These are phyloP conservation scores for Plenodomus lindquistii DNA, from an alignment of 2,329 filamentous ascomycete genomes.

Conservation along the genomic window DNA sequence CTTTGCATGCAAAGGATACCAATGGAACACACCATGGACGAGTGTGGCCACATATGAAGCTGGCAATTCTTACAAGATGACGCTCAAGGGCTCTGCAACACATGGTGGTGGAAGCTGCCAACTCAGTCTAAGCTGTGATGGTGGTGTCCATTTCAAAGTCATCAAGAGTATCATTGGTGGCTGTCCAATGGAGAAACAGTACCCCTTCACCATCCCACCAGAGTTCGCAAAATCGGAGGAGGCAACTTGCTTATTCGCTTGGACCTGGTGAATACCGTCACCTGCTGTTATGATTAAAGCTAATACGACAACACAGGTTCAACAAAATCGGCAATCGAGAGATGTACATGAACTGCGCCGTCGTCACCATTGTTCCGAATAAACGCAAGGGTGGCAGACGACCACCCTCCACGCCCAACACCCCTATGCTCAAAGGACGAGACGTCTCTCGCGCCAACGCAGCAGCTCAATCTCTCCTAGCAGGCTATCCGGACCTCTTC, in stretches of 20 bases:
- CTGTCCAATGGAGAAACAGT: conserved; percentile 57
- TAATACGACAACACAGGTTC: conserved; percentile 48
- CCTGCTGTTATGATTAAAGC: background rate
- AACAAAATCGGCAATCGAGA: conserved; percentile 78
- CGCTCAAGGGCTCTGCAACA: conserved; percentile 61
- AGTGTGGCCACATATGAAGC: conserved; percentile 65
- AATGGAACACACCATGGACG: conserved; percentile 54
- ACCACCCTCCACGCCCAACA: background rate
- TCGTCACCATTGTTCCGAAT: conserved; percentile 60
- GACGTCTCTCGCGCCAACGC: conserved; percentile 4
- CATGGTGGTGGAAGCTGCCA: conserved; percentile 79
- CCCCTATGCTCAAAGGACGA: conserved; percentile 44
- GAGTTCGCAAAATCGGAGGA: conserved; percentile 1
- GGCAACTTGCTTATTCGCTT: conserved; percentile 64
- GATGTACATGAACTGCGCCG: conserved; percentile 86
- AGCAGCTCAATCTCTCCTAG: conserved; percentile 29
- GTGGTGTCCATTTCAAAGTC: conserved; percentile 70
- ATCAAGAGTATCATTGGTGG: conserved; percentile 65
- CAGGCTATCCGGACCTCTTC: conserved; percentile 48
- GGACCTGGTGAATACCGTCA: conserved; percentile 53
- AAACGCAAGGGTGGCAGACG: background rate
- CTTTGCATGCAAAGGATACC: conserved; percentile 77
- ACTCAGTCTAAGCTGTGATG: conserved; percentile 73
- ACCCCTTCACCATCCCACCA: conserved; percentile 58
- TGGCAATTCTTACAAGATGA: conserved; percentile 66